Evolutionary conservation across 1,284 basidiomycete species (phyloP), one percentile per base, ranked within the genome.

Genomic region (Mycena citricolor): DNA sequence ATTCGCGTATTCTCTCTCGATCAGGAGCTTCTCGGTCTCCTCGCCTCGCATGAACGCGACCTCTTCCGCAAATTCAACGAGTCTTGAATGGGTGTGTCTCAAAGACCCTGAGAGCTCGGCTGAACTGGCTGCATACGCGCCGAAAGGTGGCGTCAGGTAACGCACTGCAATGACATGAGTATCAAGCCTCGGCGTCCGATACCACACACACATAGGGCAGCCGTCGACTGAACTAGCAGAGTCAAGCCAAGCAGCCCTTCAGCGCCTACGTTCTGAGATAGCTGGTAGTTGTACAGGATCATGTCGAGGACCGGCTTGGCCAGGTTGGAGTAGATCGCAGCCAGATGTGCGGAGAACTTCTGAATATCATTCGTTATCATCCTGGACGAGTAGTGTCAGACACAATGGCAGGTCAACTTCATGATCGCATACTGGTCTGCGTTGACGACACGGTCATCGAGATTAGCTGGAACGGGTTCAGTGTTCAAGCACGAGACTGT

Each of bases 321-420:
- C 32, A 97, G 69, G 63, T 95, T 95, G 13, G 87, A 84, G 65
- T 98, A 99, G 33, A 98, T 94, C 30, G 93, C 91, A 8, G 95
- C 92, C 13, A 99, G 78, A 59, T 93, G 87, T 16, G 79, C 80
- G 24, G 91, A 92, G 68, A 98, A 98, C 47, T 89, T 89, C 62
- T 94, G 89, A 32, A 98, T 92, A 62, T 99, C 95, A 49, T 95
- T 87, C 0, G 94, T 95, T 54, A 98, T 92, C 81, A 95, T 88
- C 63, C 86, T 89, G 55, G 5, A 22, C 24, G 25, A 45, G 32
- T 56, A 49, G 26, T 39, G 32, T 46, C 32, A 32, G n/a, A 17
- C 14, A 22, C 25, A 23, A 33, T n/a, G 13, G 31, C 8, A 38
- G 16, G 35, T 24, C 13, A 30, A n/a, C 36, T 21, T n/a, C 12